Conservation (phyloP, 2,329 filamentous ascomycete genomes). For the Pestalotiopsis sp. region DNA sequence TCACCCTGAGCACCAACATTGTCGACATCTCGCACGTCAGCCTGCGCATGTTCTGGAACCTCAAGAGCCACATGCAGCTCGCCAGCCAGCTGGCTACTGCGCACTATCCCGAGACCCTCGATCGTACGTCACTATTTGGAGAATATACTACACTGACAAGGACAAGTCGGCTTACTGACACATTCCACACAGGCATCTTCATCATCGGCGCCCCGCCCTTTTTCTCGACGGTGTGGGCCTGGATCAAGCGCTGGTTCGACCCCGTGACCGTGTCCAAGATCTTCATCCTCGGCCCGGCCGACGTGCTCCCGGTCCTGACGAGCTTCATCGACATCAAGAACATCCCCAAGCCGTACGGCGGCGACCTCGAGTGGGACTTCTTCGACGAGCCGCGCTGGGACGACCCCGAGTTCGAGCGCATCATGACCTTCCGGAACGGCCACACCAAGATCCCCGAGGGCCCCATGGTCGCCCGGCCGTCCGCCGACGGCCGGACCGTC, state of each 20-base stretch:
- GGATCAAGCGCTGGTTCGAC: constrained; percentile 95
- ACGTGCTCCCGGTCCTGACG: constrained; percentile 77
- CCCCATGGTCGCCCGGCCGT: constrained; percentile 60
- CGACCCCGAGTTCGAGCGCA: constrained; percentile 33
- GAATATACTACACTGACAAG: too few relatives aligned
- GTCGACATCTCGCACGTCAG: constrained; percentile 89
- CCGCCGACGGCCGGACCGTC: constrained; percentile 45
- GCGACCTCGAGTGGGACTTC: constrained; percentile 80
- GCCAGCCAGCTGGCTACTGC: constrained; percentile 86
- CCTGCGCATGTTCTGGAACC: constrained; percentile 92
- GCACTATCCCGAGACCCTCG: constrained; percentile 92
- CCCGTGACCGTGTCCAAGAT: constrained; percentile 95
- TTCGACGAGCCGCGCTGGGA: constrained; percentile 71
- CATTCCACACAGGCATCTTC: constrained; percentile 41
- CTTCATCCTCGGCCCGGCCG: constrained; percentile 77
- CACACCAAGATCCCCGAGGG: constrained; percentile 57
- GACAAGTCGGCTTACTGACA: constrained; percentile 7
- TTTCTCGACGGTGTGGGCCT: constrained; percentile 92
- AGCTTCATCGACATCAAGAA: constrained; percentile 80
- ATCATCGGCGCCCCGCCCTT: constrained; percentile 89
- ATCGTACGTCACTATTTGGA: constrained; percentile 67
- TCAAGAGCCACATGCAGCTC: constrained; percentile 92
- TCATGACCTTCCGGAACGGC: constrained; percentile 55
- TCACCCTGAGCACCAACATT: constrained; percentile 92
- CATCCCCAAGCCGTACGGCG: constrained; percentile 89